A percentile compares a stretch with the other conserved stretches of the same genome.
These are phyloP conservation scores for Plantago elongata DNA, from an alignment of 257 asterid genomes.

Conservation along the genomic window DNA sequence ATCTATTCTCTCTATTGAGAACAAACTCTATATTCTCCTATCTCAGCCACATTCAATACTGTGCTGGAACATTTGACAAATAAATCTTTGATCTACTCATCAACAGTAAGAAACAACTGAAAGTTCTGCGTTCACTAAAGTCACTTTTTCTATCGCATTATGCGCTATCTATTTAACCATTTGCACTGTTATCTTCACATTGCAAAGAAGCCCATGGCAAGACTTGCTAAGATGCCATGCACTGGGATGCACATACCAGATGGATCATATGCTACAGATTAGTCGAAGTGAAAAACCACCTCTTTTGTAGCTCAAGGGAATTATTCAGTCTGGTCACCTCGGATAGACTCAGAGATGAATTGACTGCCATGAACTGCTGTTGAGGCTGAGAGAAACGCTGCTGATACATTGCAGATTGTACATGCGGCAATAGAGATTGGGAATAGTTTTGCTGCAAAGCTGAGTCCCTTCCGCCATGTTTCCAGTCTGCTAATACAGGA, in stretches of 20 bases:
- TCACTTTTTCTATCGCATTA: neutral
- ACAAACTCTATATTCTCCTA: no score
- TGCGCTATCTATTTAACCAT: neutral
- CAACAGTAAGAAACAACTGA: neutral
- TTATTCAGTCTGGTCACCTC: slow-evolving; percentile 20
- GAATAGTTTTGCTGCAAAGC: slow-evolving; percentile 37
- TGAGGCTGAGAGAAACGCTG: slow-evolving; percentile 32
- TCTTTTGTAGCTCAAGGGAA: slow-evolving; percentile 1
- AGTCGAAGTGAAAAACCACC: slow-evolving; percentile 9
- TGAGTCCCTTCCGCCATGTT: slow-evolving; percentile 26
- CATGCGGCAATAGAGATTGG: slow-evolving; percentile 39
- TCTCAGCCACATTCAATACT: no score
- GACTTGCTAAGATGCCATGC: no score
- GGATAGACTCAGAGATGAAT: slow-evolving; percentile 23
- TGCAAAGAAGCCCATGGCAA: no score
- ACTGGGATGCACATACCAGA: neutral
- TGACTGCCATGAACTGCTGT: slow-evolving; percentile 34
- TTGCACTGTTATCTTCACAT: no score
- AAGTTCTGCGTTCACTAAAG: neutral
- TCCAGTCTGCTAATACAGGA: slow-evolving; percentile 32
- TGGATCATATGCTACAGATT: slow-evolving; percentile 1
- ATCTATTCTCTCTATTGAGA: no score
- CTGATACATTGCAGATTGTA: slow-evolving; percentile 41
- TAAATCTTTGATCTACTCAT: neutral
- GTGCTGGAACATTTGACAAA: no score